Percentiles rank a stretch among this genome's conserved stretches.
Conservation (phyloP, 2,329 filamentous ascomycete species). For the Aspergillus pseudonomiae region DNA sequence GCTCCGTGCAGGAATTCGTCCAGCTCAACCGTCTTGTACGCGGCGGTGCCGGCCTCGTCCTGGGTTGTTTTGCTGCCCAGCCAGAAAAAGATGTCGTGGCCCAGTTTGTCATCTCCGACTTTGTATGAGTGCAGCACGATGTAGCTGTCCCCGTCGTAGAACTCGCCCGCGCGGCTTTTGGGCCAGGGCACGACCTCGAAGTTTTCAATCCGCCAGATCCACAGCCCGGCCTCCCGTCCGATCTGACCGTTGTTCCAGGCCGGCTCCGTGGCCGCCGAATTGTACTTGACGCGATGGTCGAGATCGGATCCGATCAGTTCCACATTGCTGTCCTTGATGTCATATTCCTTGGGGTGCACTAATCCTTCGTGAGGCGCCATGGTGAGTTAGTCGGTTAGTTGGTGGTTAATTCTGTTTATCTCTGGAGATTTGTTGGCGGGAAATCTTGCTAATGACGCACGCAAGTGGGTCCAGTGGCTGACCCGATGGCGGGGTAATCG, state of each 20-base stretch:
- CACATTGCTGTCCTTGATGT: constrained; percentile 70
- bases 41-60: constrained; percentile 69
- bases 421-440: not conserved
- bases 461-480: not conserved
- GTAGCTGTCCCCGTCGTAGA: constrained; percentile 70
- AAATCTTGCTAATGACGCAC: not conserved
- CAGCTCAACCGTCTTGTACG: constrained; percentile 71
- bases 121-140: constrained; percentile 65
- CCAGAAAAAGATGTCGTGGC: constrained; percentile 72
- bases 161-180: constrained; percentile 58
- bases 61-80: constrained; percentile 66
- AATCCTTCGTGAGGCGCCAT: constrained; percentile 67
- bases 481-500: not conserved
- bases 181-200: constrained; percentile 68
- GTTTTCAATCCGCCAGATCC: constrained; percentile 68
- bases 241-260: constrained; percentile 66
- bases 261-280: constrained; percentile 65
- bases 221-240: constrained; percentile 57
- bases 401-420: not conserved
- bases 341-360: constrained; percentile 65
- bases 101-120: constrained; percentile 53
- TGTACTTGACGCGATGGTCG: constrained; percentile 70
- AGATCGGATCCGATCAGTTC: constrained; percentile 66
- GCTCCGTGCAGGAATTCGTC: constrained; percentile 67
- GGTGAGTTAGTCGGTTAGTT: not conserved